Base-by-base conservation (phyloP, 1,139 yeast genomes). In the Pichia sp. region DNA sequence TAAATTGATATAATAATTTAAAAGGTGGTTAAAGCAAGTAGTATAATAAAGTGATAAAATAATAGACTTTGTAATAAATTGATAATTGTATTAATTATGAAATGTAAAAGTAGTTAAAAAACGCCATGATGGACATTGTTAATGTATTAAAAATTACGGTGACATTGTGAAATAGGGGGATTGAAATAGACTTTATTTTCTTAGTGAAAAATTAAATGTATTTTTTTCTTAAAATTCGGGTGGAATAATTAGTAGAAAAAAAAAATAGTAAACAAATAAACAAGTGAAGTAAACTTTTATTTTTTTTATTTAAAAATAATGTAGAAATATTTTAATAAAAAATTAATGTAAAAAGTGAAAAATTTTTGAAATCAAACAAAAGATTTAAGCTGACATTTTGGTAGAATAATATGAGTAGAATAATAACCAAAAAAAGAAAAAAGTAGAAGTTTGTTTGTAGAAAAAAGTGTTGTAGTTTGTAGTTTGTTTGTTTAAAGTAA, bases 321-420 rank as follows among this genome's bases (percentile, higher is more conserved):
- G 19, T 26, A 25, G 22, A 31, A 30, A 23, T 18, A 6, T 19
- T 29, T 29, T 29, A 6, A 10, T 19, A 31, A 40, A 36, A 25
- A 10, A 32, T 7, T 21, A 9, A 6, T 6, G 23, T 6, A 18
- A 35, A 35, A 19, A 33, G 22, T 23, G 16, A 28, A 27, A 28
- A 34, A 26, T 29, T 26, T 14, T 20, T 9, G 26, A 24, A 24
- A 33, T 31, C 31, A 38, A 43, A 44, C 40, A 42, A 42, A 25
- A 31, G 25, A 41, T 51, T 56, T 53, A 57, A 53, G 60, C 60
- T 47, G 57, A 56, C 61, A 57, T 57, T 50, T 54, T 53, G 53
- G 48, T 31, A 7, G 31, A 6, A 30, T 26, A 24, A 31, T 33
- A 30, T 16, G 7, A 5, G 10, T 6, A 5, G 2, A 25, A 16